A percentile compares a stretch with the other conserved stretches of the same genome.
Evolutionary conservation across 192 early-diverging fungal species (phyloP).

Genomic region (Linnemannia elongata): DNA sequence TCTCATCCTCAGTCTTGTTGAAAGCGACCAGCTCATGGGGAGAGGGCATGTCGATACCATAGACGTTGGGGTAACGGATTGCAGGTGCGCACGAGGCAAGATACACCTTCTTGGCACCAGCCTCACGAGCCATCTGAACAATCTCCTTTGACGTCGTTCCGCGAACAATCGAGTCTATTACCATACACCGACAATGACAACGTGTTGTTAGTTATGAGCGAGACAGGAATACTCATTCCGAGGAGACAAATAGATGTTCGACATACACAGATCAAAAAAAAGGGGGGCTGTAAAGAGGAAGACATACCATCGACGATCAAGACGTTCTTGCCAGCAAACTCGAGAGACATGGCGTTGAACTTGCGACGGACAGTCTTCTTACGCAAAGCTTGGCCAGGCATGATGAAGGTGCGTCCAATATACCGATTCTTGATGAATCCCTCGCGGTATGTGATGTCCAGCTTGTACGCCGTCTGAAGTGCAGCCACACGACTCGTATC

Average conservation of each 20-base stretch:
- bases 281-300: background rate
- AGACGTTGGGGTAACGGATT: slow-evolving; percentile 97
- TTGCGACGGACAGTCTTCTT: slow-evolving; percentile 94
- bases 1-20: slow-evolving; percentile 78
- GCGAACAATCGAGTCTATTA: slow-evolving; percentile 93
- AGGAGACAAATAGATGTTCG: too few species aligned
- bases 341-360: slow-evolving; percentile 97
- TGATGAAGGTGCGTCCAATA: slow-evolving; percentile 98
- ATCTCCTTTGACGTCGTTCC: slow-evolving; percentile 99
- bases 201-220: background rate
- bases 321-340: slow-evolving; percentile 95
- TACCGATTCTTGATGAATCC: slow-evolving; percentile 99
- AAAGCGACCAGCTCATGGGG: slow-evolving; percentile 90
- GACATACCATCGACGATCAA: slow-evolving; percentile 90
- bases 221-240: background rate
- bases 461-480: slow-evolving; percentile 88
- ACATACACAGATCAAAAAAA: background rate
- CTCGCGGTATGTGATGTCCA: slow-evolving; percentile 94
- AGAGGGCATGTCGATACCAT: slow-evolving; percentile 99
- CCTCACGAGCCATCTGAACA: slow-evolving; percentile 97
- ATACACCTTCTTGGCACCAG: slow-evolving; percentile 97
- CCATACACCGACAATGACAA: background rate
- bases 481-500: slow-evolving; percentile 96
- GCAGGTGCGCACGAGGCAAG: slow-evolving; percentile 97
- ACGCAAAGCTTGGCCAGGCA: slow-evolving; percentile 93